These are phyloP conservation scores for Eimeria sp. DNA, from an alignment of 169 alveolate genomes.

Conservation along the genomic window DNA sequence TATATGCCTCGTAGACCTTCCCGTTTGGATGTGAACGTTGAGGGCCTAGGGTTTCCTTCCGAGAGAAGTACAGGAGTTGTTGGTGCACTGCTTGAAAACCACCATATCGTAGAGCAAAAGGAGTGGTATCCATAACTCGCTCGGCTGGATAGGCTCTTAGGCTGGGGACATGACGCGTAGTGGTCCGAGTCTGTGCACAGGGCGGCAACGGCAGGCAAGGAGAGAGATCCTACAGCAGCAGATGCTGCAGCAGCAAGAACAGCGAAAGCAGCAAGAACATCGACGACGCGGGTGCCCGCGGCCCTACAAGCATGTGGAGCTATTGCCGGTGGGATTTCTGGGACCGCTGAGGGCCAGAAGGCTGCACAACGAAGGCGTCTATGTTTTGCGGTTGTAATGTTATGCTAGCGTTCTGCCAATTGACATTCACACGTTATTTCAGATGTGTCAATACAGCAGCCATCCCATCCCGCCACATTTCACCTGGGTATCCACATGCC, in stretches of 20 bases:
- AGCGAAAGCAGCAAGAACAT: conserved; percentile 14
- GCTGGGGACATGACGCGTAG: not conserved
- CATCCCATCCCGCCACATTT: not conserved
- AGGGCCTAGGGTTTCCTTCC: not conserved
- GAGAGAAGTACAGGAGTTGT: not conserved
- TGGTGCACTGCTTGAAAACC: not conserved
- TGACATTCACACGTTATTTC: not conserved
- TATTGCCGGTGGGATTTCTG: not conserved
- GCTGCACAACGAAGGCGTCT: not conserved
- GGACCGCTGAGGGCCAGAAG: not conserved
- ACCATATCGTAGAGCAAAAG: not conserved
- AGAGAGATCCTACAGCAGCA: conserved; percentile 52
- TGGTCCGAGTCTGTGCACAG: not conserved
- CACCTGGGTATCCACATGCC: not conserved
- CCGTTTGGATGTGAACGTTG: not conserved
- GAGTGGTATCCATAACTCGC: not conserved
- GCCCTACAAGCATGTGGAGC: not conserved
- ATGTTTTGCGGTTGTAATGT: not conserved
- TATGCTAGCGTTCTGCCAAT: not conserved
- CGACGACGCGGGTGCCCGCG: not conserved
- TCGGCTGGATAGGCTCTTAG: not conserved
- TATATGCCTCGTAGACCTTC: not conserved
- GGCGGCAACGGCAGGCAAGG: conserved; percentile 58
- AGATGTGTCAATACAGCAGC: not conserved
- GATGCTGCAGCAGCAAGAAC: conserved; percentile 31